These are phyloP conservation scores for Macadamia tetraphylla DNA, from an alignment of 164 flowering plant genomes.

Conservation along the genomic window DNA sequence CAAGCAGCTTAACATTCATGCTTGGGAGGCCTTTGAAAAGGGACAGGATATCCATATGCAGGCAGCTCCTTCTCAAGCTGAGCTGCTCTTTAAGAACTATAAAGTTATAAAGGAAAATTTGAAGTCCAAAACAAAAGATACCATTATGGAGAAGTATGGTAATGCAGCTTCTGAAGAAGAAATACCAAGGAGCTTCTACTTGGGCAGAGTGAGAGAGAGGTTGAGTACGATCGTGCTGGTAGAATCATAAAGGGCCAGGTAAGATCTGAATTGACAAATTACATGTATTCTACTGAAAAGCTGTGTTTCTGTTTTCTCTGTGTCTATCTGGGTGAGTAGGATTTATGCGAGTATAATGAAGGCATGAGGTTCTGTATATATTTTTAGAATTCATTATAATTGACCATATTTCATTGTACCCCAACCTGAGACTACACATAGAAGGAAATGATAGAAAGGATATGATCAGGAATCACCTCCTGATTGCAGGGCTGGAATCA, in stretches of 20 bases:
- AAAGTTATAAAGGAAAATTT: constrained; percentile 58
- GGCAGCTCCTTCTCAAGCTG: constrained; percentile 87
- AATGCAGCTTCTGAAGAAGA: constrained; percentile 70
- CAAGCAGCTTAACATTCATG: constrained; percentile 64
- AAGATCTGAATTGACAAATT: not conserved
- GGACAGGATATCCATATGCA: constrained; percentile 91
- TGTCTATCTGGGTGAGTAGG: not conserved
- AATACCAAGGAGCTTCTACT: constrained; percentile 66
- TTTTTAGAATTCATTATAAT: too few relatives aligned
- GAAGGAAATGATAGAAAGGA: too few relatives aligned
- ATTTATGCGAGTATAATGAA: too few relatives aligned
- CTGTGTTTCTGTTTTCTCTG: not conserved
- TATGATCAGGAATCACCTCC: too few relatives aligned
- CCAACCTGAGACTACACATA: too few relatives aligned
- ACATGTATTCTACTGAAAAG: not conserved
- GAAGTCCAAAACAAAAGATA: constrained; percentile 50
- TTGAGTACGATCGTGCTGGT: constrained; percentile 89
- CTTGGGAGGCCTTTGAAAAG: constrained; percentile 78
- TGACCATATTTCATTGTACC: too few relatives aligned
- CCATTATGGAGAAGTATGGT: constrained; percentile 81
- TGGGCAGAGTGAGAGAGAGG: constrained; percentile 73
- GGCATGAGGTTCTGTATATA: too few relatives aligned
- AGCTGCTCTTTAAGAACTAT: constrained; percentile 51
- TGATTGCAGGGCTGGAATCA: too few relatives aligned
- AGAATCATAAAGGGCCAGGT: constrained; percentile 86